phyloP scores from a whole-genome alignment of 1,139 yeast genomes.

The Yarrowia galli region DNA sequence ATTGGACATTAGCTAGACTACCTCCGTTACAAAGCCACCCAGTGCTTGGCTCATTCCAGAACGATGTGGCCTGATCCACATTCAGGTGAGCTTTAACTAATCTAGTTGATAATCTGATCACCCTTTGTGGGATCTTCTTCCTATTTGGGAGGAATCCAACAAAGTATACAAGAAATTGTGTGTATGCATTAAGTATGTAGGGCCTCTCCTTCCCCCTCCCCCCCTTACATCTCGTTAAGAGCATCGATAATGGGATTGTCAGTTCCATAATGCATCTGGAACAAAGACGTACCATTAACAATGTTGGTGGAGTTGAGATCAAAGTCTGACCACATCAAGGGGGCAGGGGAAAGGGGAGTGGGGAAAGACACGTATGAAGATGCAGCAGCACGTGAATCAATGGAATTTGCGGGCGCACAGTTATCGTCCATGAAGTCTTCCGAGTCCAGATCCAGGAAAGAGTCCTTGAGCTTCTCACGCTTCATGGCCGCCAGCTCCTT shows the following conservation, averaged over 20 bases:
- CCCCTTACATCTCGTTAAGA: slow-evolving; percentile 23
- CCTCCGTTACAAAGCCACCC: too few species aligned
- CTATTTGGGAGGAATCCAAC: too few species aligned
- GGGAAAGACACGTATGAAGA: slow-evolving; percentile 6
- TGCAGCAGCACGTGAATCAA: neutral
- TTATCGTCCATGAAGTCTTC: slow-evolving; percentile 15
- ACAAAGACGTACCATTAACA: slow-evolving; percentile 12
- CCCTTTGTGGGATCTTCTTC: too few species aligned
- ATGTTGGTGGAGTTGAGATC: slow-evolving; percentile 26
- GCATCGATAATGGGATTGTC: slow-evolving; percentile 11
- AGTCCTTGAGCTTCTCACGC: slow-evolving; percentile 1
- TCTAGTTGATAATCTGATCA: too few species aligned
- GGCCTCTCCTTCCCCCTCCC: too few species aligned
- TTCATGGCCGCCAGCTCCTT: slow-evolving; percentile 18
- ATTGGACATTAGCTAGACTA: too few species aligned
- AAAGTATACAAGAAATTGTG: too few species aligned
- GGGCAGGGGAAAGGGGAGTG: slow-evolving; percentile 10
- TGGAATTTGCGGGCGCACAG: neutral
- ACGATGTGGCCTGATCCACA: too few species aligned
- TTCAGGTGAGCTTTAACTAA: too few species aligned
- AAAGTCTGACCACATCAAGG: slow-evolving; percentile 13
- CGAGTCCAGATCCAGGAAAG: slow-evolving; percentile 5
- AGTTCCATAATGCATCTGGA: slow-evolving; percentile 15
- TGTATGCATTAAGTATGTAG: neutral
- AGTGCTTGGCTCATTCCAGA: too few species aligned